Evolutionary conservation across 2,329 filamentous ascomycete genomes (phyloP), one percentile per base, ranked within the genome.

Genomic region (Alternaria triticina): DNA sequence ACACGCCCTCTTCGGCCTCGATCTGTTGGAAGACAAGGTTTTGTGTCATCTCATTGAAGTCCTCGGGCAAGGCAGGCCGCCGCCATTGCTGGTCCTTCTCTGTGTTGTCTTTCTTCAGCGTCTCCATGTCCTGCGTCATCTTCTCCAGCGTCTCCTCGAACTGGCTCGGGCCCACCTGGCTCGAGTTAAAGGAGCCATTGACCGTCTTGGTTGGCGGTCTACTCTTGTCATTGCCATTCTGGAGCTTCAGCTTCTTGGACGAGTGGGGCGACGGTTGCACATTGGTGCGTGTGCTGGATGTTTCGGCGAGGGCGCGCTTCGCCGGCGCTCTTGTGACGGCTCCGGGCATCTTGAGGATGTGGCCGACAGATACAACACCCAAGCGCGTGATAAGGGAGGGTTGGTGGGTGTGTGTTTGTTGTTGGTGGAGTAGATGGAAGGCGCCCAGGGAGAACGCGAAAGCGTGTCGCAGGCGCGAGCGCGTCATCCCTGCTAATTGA

Each of bases 91-190:
- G 96, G 78, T 98, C 95, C 79, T 90, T 96, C 77, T 99, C 96
- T 3, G 92, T 86, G 80, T 96, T 98, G 80, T 87, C 92, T 74
- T 92, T 86, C 84, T 94, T 97, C 70, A 96, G 85, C 20, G 90
- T 91, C 23, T 88, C 90, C 65, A 98, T 94, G 77, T 97, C 94
- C 81, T 98, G 95, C 65, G 93, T 96, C 81, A 99, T 88, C 84
- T 97, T 97, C 85, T 97, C 95, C 65, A 99, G 86, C 3, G 97
- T 93, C 77, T 97, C 94, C 81, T 98, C 96, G 78, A 99, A 99
- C 59, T 91, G 88, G 78, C 94, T 97, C 83, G 97, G 97, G 80
- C 63, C 68, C 94, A 93, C 91, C 94, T 67, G 88, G 91, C 95
- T 66, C 86, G 62, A 89, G 78, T 75, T 70, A 58, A 79, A 77